A percentile compares a stretch with the other conserved stretches of the same genome.
Conservation (phyloP, 306 rosid genomes). For the Purshia tridentata region DNA sequence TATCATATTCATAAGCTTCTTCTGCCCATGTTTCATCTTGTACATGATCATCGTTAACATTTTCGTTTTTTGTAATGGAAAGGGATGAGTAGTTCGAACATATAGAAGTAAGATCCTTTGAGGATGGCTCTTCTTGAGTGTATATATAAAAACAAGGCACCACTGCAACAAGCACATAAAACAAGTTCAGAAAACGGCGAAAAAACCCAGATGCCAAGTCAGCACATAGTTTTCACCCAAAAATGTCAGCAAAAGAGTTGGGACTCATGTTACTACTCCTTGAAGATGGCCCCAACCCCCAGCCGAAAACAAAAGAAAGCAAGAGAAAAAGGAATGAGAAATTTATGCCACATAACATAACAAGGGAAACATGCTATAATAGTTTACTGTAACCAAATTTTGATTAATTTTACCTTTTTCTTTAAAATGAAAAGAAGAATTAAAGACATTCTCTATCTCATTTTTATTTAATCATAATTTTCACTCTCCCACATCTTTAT, state of each 20-base stretch:
- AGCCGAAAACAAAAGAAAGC: background rate
- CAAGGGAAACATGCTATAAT: background rate
- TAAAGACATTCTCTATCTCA: background rate
- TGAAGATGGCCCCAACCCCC: background rate
- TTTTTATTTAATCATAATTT: background rate
- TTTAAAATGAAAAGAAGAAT: background rate
- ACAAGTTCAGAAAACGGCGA: constrained; percentile 2
- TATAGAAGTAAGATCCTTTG: constrained; percentile 46
- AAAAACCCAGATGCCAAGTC: background rate
- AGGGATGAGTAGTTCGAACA: constrained; percentile 60
- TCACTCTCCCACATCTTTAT: background rate
- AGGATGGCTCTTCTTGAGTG: constrained; percentile 48
- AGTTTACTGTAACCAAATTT: background rate
- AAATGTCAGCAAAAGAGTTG: background rate
- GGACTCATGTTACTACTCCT: background rate
- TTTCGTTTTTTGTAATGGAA: constrained; percentile 50
- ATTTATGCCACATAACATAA: background rate
- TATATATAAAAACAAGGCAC: constrained; percentile 85
- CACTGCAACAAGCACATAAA: constrained; percentile 49
- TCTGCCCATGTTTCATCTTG: constrained; percentile 67
- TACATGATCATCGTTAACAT: constrained; percentile 37
- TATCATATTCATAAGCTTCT: constrained; percentile 81
- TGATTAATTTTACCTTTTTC: background rate
- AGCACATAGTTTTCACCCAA: background rate
- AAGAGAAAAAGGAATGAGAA: background rate